Base-by-base conservation (phyloP, 2,329 filamentous ascomycete species). In the Cercospora citrullina region DNA sequence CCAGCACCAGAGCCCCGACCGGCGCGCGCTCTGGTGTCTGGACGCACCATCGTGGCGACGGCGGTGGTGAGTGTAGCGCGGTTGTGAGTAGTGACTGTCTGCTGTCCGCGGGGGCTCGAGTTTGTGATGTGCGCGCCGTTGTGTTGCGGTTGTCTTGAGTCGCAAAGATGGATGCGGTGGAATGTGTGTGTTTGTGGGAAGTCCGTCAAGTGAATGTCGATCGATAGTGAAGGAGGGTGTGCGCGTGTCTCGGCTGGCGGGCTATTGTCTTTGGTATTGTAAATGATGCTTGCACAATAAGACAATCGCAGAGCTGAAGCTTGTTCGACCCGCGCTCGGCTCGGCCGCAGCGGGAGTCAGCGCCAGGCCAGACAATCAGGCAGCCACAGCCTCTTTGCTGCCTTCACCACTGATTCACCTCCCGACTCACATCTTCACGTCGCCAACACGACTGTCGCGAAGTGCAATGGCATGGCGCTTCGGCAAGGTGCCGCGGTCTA, bases 41-140 rank as follows among this genome's bases (percentile, higher is more conserved):
- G 66, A 14, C 61, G 63, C 66, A 64, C 62, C 66, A 68, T 68
- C 14, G 28, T 58, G 55, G 61, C 51, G 65, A 23, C 36, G 57
- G 60, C 42, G 39, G 58, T 33, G 42, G 57, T 39, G 33, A 16
- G 18, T 42, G 26, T 28, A 33, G 18, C 42, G 48, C 7, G 16
- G 58, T 63, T 33, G 28, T 51, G 26, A 9, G 45, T 36, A n/a
- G 61, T 42, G 51, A 58, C 30, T 58, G 28, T 16, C 26, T 30
- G 53, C 53, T n/a, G 26, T 58, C 26, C 9, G 59, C 36, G 36
- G 36, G 36, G 31, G 45, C 21, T 51, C 18, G 45, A 51, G 45
- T 26, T 45, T 36, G 18, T 28, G 18, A 42, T 45, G 18, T 42
- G 31, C 36, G 31, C 26, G 33, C 23, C 30, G 33, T 61, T 21